phyloP scores from a whole-genome alignment of 352 stramenopile genomes.

The Phytophthora macrochlamydospora region DNA sequence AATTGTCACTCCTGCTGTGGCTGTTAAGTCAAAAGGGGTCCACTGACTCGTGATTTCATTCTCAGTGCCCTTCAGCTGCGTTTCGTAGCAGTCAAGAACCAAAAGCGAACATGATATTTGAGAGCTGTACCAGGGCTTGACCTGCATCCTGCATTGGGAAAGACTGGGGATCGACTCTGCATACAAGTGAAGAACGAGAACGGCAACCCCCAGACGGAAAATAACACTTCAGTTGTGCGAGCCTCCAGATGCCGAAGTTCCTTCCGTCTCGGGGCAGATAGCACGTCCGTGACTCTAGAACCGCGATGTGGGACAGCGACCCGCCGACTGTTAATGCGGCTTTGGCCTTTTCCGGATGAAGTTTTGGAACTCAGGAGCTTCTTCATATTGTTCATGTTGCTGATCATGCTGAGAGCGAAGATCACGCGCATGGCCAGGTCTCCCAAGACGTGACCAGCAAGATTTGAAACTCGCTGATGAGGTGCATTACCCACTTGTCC shows the following conservation, averaged over 20 bases:
- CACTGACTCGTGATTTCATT: slow-evolving; percentile 25
- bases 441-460: slow-evolving; percentile 40
- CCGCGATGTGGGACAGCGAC: background rate
- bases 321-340: background rate
- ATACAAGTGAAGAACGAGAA: slow-evolving; percentile 28
- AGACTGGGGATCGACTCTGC: slow-evolving; percentile 1
- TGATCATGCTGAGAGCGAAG: slow-evolving; percentile 42
- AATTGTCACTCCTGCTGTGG: slow-evolving; percentile 34
- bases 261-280: background rate
- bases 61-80: slow-evolving; percentile 4
- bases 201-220: slow-evolving; percentile 19
- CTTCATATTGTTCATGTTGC: slow-evolving; percentile 40
- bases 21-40: slow-evolving; percentile 20
- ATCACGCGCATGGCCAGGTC: slow-evolving; percentile 40
- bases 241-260: background rate
- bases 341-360: background rate
- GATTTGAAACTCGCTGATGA: slow-evolving; percentile 35
- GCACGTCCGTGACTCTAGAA: background rate
- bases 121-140: slow-evolving; percentile 34
- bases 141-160: slow-evolving; percentile 26
- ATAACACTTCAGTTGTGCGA: slow-evolving; percentile 14
- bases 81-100: slow-evolving; percentile 25
- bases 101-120: slow-evolving; percentile 33
- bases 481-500: slow-evolving; percentile 22
- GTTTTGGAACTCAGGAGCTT: slow-evolving; percentile 12